Conservation (phyloP, 106 monocot genomes). For the Narthecium ossifragum region DNA sequence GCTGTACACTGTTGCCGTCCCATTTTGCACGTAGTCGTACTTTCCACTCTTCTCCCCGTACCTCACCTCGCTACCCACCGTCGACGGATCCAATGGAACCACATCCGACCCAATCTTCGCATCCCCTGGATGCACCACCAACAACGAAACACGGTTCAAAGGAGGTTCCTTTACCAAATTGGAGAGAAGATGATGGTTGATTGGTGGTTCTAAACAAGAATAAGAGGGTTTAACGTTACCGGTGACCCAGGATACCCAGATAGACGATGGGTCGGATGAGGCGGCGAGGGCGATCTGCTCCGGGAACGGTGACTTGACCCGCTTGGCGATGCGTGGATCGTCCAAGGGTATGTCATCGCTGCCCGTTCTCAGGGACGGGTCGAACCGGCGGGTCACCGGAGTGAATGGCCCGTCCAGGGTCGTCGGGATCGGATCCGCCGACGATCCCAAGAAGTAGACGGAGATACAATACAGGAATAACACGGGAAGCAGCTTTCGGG, state of each 20-base stretch:
- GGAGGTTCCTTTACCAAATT: too few species aligned
- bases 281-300: slow-evolving; percentile 82
- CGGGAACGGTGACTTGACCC: slow-evolving; percentile 35
- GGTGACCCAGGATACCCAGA: slow-evolving; percentile 93
- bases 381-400: slow-evolving; percentile 58
- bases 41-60: slow-evolving; percentile 53
- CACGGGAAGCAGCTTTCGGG: not conserved
- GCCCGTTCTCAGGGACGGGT: slow-evolving; percentile 48
- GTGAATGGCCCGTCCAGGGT: slow-evolving; percentile 79
- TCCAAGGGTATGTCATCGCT: slow-evolving; percentile 68
- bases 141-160: not conserved
- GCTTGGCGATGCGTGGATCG: slow-evolving; percentile 50
- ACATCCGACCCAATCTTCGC: slow-evolving; percentile 57
- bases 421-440: slow-evolving; percentile 34
- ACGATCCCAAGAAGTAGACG: not conserved
- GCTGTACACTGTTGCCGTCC: slow-evolving; percentile 47
- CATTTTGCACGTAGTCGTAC: slow-evolving; percentile 25
- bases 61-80: slow-evolving; percentile 60
- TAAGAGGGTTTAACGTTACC: slow-evolving; percentile 20
- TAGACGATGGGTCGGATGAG: slow-evolving; percentile 55
- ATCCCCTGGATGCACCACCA: slow-evolving; percentile 34
- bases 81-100: slow-evolving; percentile 37
- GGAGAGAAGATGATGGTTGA: too few species aligned
- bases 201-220: too few species aligned
- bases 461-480: slow-evolving; percentile 5